These are phyloP conservation scores for Circinella minor DNA, from an alignment of 371 early-diverging fungal genomes.

Conservation along the genomic window DNA sequence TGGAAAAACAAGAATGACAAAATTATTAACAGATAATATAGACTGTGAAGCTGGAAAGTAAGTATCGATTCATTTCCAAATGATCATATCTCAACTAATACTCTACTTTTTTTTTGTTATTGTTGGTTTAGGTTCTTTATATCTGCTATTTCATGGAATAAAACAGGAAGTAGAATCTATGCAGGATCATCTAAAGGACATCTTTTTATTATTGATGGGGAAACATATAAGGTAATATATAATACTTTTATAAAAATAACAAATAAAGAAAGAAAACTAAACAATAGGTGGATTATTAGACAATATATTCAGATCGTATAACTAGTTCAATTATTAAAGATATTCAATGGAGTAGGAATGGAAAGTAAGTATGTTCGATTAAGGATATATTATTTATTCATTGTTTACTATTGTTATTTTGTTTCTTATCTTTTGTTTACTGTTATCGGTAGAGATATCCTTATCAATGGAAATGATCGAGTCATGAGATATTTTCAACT, in stretches of 20 bases:
- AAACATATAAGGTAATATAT: slow-evolving; percentile 52
- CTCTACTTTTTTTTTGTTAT: too few relatives aligned
- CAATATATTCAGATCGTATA: slow-evolving; percentile 36
- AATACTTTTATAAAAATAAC: background rate
- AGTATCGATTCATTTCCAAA: background rate
- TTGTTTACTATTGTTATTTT: too few relatives aligned
- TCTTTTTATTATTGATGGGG: slow-evolving; percentile 63
- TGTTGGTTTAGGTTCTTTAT: slow-evolving; percentile 25
- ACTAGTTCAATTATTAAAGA: slow-evolving; percentile 64
- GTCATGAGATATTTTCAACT: slow-evolving; percentile 68
- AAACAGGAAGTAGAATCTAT: slow-evolving; percentile 69
- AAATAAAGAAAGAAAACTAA: background rate
- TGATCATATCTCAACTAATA: too few relatives aligned
- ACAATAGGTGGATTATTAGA: background rate
- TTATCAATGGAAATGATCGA: slow-evolving; percentile 78
- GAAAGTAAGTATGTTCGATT: slow-evolving; percentile 33
- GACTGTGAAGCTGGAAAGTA: slow-evolving; percentile 23
- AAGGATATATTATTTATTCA: too few relatives aligned
- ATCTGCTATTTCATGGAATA: slow-evolving; percentile 48
- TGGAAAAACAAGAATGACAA: slow-evolving; percentile 17
- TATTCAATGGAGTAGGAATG: slow-evolving; percentile 64
- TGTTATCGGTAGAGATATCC: slow-evolving; percentile 56
- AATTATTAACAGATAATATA: slow-evolving; percentile 20
- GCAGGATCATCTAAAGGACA: slow-evolving; percentile 75
- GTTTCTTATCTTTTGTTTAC: background rate